Base-by-base conservation (phyloP, 2,329 filamentous ascomycete genomes). In the Graphium sp. region DNA sequence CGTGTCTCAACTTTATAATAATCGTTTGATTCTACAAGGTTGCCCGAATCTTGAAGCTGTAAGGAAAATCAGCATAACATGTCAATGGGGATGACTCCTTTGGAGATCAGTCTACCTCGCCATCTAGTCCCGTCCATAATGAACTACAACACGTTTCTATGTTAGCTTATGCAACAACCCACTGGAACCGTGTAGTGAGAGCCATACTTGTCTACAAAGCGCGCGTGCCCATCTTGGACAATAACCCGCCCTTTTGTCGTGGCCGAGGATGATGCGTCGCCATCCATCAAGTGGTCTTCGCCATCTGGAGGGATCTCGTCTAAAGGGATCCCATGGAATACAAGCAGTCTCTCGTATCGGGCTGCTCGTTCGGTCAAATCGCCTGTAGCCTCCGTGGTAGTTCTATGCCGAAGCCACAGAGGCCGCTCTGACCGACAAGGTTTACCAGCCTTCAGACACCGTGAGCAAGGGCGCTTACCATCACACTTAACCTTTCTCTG, bases 271-370 rank as follows among this genome's bases (percentile, higher is more conserved):
- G 14, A 7, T 8, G 24, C 24, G 7, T 5, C 14, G 14, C 7
- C 24, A 7, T 11, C 14, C n/a, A 16, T 26, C 24, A 11, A 17
- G 14, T 26, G 9, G 24, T 12, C n/a, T 14, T 6, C 9, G 6
- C 14, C 16, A 26, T 14, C 9, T 7, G 10, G 3, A 17, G 7
- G 11, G 11, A 16, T 13, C 14, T 17, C 4, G 24, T 11, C 18
- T 13, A 26, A 17, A 4, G 11, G 24, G 18, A 17, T 26, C n/a
- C 14, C 24, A 16, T 4, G 24, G 24, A 16, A 11, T 16, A 12
- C 15, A 16, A 30, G 28, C 24, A 30, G 10, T 11, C 16, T 21
- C 21, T 30, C 28, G 15, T 30, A 30, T 9, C 25, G 28, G 17
- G 15, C 13, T 18, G 21, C 21, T 15, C 12, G 20, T 6, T 9